These are phyloP conservation scores for Monosporozyma unispora DNA, from an alignment of 805 yeast genomes.

Conservation along the genomic window DNA sequence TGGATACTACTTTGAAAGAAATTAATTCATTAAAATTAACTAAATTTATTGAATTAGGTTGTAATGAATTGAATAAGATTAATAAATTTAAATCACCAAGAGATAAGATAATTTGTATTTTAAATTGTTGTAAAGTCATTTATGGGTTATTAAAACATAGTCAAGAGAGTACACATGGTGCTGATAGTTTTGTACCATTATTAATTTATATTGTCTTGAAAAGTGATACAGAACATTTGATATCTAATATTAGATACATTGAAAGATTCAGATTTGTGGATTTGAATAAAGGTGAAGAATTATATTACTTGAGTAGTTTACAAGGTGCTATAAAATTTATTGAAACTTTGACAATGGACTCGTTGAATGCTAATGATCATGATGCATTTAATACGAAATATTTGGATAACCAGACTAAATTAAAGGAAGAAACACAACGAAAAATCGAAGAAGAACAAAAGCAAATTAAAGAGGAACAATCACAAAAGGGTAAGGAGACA, in stretches of 20 bases:
- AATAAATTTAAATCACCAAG: conserved; percentile 85
- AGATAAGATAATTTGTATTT: conserved; percentile 83
- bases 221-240: conserved; percentile 54
- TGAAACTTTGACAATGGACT: conserved; percentile 45
- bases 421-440: conserved; percentile 20
- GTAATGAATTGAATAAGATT: conserved; percentile 66
- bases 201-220: conserved; percentile 70
- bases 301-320: conserved; percentile 83
- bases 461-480: conserved; percentile 10
- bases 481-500: background rate
- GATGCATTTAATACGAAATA: conserved; percentile 48
- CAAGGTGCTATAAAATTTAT: conserved; percentile 83
- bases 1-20: conserved; percentile 50
- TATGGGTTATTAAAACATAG: conserved; percentile 77
- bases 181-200: conserved; percentile 89
- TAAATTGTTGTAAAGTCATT: conserved; percentile 87
- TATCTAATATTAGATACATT: conserved; percentile 74
- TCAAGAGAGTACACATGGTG: conserved; percentile 63
- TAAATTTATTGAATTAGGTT: conserved; percentile 57
- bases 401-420: conserved; percentile 35
- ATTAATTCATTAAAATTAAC: conserved; percentile 27
- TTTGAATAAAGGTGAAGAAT: conserved; percentile 77
- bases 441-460: background rate
- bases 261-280: conserved; percentile 73
- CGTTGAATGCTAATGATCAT: conserved; percentile 51